phyloP scores from a whole-genome alignment of 371 early-diverging fungal species.

The Vairimorpha ceranae region DNA sequence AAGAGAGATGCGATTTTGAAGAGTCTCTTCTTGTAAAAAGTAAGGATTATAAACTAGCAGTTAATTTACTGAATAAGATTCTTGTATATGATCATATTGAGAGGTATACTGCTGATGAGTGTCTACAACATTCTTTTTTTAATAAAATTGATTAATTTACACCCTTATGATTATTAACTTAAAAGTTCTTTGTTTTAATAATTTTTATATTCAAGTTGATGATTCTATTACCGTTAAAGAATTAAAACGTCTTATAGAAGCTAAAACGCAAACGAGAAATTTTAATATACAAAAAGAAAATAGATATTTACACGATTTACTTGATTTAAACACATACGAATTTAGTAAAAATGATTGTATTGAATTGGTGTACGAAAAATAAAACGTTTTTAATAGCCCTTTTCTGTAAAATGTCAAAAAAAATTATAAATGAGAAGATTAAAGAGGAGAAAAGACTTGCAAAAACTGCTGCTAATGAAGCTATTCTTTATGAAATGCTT shows the following conservation, averaged over 20 bases:
- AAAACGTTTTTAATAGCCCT: background rate
- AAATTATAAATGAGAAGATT: constrained; percentile 36
- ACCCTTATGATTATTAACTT: background rate
- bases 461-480: constrained; percentile 21
- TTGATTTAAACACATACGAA: background rate
- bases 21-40: background rate
- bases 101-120: constrained; percentile 58
- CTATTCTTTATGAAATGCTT: constrained; percentile 38
- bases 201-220: constrained; percentile 1
- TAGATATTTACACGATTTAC: background rate
- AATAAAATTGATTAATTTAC: background rate
- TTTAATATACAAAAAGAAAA: background rate
- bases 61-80: constrained; percentile 53
- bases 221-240: constrained; percentile 3
- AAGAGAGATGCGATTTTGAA: constrained; percentile 29
- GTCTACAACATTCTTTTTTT: constrained; percentile 49
- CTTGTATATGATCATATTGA: constrained; percentile 58
- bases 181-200: background rate
- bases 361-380: background rate
- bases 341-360: background rate
- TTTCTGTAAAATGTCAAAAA: constrained; percentile 23
- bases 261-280: background rate
- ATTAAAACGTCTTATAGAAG: background rate
- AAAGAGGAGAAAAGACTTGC: constrained; percentile 31
- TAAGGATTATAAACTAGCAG: constrained; percentile 13